phyloP scores from a whole-genome alignment of 331 rosid genomes.

The Malus hybrid region DNA sequence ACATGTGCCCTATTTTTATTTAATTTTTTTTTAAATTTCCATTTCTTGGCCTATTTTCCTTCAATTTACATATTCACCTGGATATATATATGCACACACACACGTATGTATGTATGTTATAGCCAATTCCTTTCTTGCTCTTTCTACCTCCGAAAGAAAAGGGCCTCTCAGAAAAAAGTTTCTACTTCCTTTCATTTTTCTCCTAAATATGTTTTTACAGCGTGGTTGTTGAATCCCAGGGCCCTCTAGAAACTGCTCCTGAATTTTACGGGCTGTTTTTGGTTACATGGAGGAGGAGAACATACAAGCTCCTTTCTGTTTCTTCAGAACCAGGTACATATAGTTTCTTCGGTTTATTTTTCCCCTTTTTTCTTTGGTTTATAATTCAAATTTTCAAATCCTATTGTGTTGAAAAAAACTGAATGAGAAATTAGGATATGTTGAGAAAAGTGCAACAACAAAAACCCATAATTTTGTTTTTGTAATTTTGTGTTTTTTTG shows the following conservation, averaged over 20 bases:
- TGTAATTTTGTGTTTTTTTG: neutral
- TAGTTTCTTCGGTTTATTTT: neutral
- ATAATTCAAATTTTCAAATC: neutral
- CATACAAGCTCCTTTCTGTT: slow-evolving; percentile 18
- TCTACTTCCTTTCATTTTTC: neutral
- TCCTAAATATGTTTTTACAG: slow-evolving; percentile 17
- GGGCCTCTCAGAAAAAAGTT: neutral
- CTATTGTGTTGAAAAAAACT: neutral
- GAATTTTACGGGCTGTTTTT: slow-evolving; percentile 9
- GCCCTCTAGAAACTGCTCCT: slow-evolving; percentile 6
- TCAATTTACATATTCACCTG: neutral
- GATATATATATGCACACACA: no score
- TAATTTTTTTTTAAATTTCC: neutral
- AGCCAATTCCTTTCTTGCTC: slow-evolving; percentile 18
- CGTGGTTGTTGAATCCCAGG: slow-evolving; percentile 15
- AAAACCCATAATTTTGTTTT: slow-evolving; percentile 8
- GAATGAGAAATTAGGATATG: neutral
- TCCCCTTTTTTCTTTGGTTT: neutral
- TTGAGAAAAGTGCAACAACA: neutral
- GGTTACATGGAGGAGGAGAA: slow-evolving; percentile 13
- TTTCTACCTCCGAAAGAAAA: slow-evolving; percentile 9
- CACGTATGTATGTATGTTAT: neutral
- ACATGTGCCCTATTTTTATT: slow-evolving; percentile 22
- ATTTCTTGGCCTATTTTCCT: neutral
- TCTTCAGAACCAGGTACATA: slow-evolving; percentile 37